These are phyloP conservation scores for Ganoderma leucocontextum DNA, from an alignment of 1,284 basidiomycete species.

Conservation along the genomic window DNA sequence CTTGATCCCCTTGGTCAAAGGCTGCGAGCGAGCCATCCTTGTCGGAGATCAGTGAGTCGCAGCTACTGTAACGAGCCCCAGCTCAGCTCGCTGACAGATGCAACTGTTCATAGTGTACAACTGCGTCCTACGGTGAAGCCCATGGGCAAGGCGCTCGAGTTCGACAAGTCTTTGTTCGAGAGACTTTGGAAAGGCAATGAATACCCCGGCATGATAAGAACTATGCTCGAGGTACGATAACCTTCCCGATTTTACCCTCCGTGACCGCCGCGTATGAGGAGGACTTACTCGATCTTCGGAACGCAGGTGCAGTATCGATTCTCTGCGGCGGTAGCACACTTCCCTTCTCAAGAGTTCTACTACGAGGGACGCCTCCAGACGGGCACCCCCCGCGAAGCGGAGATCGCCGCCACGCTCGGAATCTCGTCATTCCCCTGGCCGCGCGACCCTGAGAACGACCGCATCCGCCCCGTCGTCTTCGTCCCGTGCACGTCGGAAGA, in stretches of 20 bases:
- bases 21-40: too few relatives aligned
- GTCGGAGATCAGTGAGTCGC: too few relatives aligned
- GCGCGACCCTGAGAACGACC: constrained; percentile 26
- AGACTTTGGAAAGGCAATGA: constrained; percentile 56
- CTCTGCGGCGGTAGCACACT: constrained; percentile 59
- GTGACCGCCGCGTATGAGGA: too few relatives aligned
- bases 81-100: too few relatives aligned
- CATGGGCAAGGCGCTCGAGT: too few relatives aligned
- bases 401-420: constrained; percentile 51
- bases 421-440: constrained; percentile 67
- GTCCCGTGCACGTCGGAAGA: constrained; percentile 65
- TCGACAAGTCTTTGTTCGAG: constrained; percentile 52
- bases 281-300: background rate
- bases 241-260: background rate
- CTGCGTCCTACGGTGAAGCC: too few relatives aligned
- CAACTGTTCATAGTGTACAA: too few relatives aligned
- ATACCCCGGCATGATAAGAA: constrained; percentile 51
- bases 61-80: too few relatives aligned
- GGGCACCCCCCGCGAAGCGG: constrained; percentile 49
- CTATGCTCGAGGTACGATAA: constrained; percentile 63
- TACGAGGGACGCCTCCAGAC: constrained; percentile 63
- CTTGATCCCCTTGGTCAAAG: too few relatives aligned
- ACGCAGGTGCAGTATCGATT: constrained; percentile 69
- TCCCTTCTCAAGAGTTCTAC: constrained; percentile 71
- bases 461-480: constrained; percentile 60